Base-by-base conservation (phyloP, 1,284 basidiomycete species). In the Pseudozyma tsukubaensis region DNA sequence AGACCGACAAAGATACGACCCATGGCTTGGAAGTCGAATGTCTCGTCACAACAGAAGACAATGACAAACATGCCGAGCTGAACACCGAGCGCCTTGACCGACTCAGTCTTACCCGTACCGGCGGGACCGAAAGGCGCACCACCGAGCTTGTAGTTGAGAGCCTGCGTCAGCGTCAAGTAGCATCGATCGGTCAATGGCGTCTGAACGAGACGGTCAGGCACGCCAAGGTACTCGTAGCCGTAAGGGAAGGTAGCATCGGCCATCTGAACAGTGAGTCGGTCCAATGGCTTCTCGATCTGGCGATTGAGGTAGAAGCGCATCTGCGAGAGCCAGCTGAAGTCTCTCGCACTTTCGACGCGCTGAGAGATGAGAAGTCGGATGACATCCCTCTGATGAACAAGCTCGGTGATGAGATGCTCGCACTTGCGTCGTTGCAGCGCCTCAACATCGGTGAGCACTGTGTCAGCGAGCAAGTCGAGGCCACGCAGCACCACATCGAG, bases 21-120 rank as follows among this genome's bases (percentile, higher is more conserved):
- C 97, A 99, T 99, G 2, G 97, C 97, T 84, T 98, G 94, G 88
- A 98, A 98, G 86, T 99, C 97, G 85, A 99, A 99, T 0, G 94
- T 97, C 85, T 99, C 96, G 86, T 99, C 97, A 83, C 97, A 99
- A 85, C 97, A 99, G 87, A 99, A 99, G 35, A 99, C 97, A 50
- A 99, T 88, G 18, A 99, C 97, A 82, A 99, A 98, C 49, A 95
- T 91, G 50, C 97, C 97, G 8, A 99, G 90, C 82, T 97, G 95
- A 1, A 97, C 94, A 59, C 97, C 97, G 29, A 99, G 91, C 1
- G 97, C 96, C 85, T 99, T 99, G 84, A 99, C 97, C 0, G 96
- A 99, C 86, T 99, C 97, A 0, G 97, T 99, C 88, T 99, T 99
- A 89, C 94, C 95, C 64, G 97, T 99, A 83, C 97, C 97, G 35